Evolutionary conservation across 176 grass and related monocot species (phyloP).

Genomic region (Tillandsia leiboldiana): DNA sequence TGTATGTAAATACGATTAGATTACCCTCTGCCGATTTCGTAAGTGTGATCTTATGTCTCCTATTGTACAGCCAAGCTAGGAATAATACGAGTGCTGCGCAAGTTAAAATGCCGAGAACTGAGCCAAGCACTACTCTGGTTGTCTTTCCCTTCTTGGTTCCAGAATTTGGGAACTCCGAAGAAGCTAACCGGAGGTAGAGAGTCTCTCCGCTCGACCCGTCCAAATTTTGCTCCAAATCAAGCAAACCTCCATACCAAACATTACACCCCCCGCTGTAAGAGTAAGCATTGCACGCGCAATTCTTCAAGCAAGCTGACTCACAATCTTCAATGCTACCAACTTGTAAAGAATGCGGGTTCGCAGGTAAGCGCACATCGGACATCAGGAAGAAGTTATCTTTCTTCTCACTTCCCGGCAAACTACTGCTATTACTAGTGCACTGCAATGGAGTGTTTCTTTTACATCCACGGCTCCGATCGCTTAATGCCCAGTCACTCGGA

Average conservation of each 20-base stretch:
- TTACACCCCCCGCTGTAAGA: constrained; percentile 22
- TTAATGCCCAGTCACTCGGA: constrained; percentile 12
- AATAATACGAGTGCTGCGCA: background rate
- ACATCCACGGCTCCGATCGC: constrained; percentile 22
- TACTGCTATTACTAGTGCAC: constrained; percentile 14
- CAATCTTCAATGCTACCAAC: constrained; percentile 20
- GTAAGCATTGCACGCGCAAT: constrained; percentile 40
- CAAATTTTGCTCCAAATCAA: constrained; percentile 11
- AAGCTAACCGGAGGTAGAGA: constrained; percentile 31
- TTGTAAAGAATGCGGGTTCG: background rate
- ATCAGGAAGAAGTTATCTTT: constrained; percentile 25
- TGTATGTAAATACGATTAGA: constrained; percentile 25
- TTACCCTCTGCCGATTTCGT: constrained; percentile 6
- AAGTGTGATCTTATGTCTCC: background rate
- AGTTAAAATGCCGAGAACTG: background rate
- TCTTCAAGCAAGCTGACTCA: constrained; percentile 26
- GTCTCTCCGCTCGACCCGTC: background rate
- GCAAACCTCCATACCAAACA: constrained; percentile 32
- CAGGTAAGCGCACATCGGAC: constrained; percentile 12
- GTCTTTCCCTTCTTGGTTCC: background rate
- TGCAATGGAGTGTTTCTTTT: constrained; percentile 7
- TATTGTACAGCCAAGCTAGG: background rate
- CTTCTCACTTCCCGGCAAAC: background rate
- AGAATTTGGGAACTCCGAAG: constrained; percentile 14
- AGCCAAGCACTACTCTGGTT: background rate